Base-by-base conservation (phyloP, 2,329 filamentous ascomycete genomes). In the Zarea fungicola region DNA sequence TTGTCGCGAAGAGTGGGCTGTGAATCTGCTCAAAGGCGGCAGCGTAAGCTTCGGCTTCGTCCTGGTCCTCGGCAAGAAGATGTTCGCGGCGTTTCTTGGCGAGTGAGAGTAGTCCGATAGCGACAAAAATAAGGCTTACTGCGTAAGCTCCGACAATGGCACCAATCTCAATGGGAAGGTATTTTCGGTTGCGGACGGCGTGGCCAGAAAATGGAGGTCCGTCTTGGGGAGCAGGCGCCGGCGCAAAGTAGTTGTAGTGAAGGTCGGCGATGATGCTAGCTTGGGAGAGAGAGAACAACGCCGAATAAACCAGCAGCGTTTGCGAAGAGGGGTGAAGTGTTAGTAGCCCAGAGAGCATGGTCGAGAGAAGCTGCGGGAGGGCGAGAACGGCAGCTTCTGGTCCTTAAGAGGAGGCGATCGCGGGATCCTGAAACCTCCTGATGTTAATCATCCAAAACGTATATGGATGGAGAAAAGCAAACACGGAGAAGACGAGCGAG, bases 111-210 rank as follows among this genome's bases (percentile, higher is more conserved):
- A 90, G 71, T 40, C 80, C 70, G 28, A 81, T 72, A 58, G 88
- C 84, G 59, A 93, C 81, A 59, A 93, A 67, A 60, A 89, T 75
- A 61, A 95, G 76, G 29, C 83, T 87, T 52, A 89, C 66, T 51
- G 91, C 76, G 80, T 96, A 96, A 51, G 87, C 84, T 53, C 84
- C 89, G 51, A 92, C 77, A 52, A 97, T 87, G 56, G 84, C 89
- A 55, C 87, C 85, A 57, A 96, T 84, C 66, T 96, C 85, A 51
- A 82, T 84, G 16, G 90, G 89, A 19, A 96, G 79, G 49, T 85
- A 81, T 16, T 76, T 68, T 54, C 71, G 71, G 63, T 90, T 75
- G 58, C 81, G 73, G 42, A 81, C 65, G 31, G 83, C 79, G 58
- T 75, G 67, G 48, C 74, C 73, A 34, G 82, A 82, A 37, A 82